A percentile compares a stretch with the other conserved stretches of the same genome.
These are phyloP conservation scores for Salix viminalis DNA, from an alignment of 345 rosid genomes.

Conservation along the genomic window DNA sequence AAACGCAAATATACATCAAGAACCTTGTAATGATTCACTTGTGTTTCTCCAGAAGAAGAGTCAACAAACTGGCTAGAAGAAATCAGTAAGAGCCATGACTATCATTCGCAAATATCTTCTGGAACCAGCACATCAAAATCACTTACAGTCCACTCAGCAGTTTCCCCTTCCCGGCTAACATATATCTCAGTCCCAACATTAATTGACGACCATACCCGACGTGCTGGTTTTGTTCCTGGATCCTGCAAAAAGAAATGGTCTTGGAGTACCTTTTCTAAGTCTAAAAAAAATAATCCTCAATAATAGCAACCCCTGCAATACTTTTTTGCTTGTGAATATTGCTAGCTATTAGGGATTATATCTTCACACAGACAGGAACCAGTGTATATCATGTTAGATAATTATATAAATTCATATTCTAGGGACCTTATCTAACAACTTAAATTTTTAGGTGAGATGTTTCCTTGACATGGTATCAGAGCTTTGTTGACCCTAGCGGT, in stretches of 20 bases:
- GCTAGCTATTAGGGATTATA: not conserved
- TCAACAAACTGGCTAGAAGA: not conserved
- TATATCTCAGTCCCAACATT: conserved; percentile 27
- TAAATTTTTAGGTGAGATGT: no score
- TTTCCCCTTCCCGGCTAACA: conserved; percentile 12
- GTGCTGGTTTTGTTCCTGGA: conserved; percentile 27
- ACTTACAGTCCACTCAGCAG: conserved; percentile 30
- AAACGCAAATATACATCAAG: no score
- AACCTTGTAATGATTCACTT: no score
- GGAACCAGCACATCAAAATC: conserved; percentile 27
- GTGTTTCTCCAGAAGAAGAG: not conserved
- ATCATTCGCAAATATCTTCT: not conserved
- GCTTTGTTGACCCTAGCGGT: no score
- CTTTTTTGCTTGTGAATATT: not conserved
- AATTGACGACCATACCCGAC: conserved; percentile 21
- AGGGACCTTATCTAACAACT: no score
- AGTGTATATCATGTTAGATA: not conserved
- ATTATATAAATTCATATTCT: no score
- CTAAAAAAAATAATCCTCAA: not conserved
- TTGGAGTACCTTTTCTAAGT: not conserved
- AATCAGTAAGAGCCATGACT: not conserved
- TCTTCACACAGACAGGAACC: not conserved
- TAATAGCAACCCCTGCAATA: not conserved
- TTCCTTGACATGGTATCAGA: no score
- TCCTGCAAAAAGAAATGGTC: conserved; percentile 15